Conservation (phyloP, 2,329 filamentous ascomycete species). For the Pseudopithomyces maydicus region DNA sequence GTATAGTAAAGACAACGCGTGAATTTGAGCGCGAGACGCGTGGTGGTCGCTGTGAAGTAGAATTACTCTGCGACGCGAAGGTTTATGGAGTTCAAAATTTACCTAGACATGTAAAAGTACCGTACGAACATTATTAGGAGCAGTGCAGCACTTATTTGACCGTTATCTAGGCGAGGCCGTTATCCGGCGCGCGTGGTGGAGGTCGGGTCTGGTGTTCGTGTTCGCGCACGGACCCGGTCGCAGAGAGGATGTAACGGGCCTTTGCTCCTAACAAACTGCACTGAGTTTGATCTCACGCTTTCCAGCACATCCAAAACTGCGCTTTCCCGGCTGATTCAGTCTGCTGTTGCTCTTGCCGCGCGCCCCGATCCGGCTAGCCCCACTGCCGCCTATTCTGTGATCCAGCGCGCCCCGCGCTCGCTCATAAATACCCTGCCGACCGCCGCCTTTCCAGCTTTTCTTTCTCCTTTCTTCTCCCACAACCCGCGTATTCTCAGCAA, state of each 20-base stretch:
- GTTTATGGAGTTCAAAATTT: not conserved
- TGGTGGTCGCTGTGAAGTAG: not conserved
- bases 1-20: not conserved
- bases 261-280: constrained; percentile 1
- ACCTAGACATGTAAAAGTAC: not conserved
- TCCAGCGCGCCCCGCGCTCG: constrained; percentile 29
- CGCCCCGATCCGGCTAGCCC: constrained; percentile 29
- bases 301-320: constrained; percentile 25
- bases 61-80: not conserved
- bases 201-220: constrained; percentile 9
- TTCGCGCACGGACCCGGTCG: not conserved
- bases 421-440: constrained; percentile 28
- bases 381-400: constrained; percentile 22
- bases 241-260: not conserved
- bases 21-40: not conserved
- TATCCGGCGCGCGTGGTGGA: not conserved
- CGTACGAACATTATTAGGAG: not conserved
- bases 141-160: not conserved
- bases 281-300: constrained; percentile 9
- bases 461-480: constrained; percentile 22
- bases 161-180: not conserved
- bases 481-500: constrained; percentile 18
- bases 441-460: constrained; percentile 11
- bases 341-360: constrained; percentile 15
- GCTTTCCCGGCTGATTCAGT: constrained; percentile 18